phyloP scores from a whole-genome alignment of 2,329 filamentous ascomycete species.

The Fusarium pseudoanthophilum region DNA sequence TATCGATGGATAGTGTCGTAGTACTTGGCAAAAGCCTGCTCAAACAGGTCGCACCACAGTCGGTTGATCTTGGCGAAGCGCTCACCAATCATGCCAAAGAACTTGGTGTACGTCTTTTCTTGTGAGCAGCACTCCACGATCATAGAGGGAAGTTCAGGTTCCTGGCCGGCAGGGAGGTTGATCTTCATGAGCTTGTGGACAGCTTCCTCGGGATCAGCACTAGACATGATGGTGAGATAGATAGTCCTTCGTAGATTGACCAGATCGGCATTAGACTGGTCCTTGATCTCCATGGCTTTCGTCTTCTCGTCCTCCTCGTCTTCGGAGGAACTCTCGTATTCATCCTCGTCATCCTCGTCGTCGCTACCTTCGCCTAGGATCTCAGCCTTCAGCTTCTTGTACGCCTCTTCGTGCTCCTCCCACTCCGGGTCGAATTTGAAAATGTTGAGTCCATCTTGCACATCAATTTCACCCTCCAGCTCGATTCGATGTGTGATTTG shows the following conservation, averaged over 20 bases:
- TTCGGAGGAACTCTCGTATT: conserved; percentile 74
- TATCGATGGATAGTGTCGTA: conserved; percentile 98
- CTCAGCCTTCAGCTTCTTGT: conserved; percentile 89
- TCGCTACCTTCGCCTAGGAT: conserved; percentile 95
- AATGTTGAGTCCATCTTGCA: conserved; percentile 89
- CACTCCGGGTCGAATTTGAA: conserved; percentile 94
- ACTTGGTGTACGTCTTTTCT: conserved; percentile 97
- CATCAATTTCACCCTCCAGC: conserved; percentile 84
- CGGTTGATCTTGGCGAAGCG: conserved; percentile 96
- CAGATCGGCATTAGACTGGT: conserved; percentile 95
- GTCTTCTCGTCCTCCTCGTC: conserved; percentile 81
- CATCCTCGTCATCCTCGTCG: conserved; percentile 73
- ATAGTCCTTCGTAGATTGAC: conserved; percentile 94
- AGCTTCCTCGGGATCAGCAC: conserved; percentile 94
- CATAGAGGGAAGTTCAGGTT: conserved; percentile 94
- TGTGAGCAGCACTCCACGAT: conserved; percentile 97
- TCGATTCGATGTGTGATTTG: conserved; percentile 92
- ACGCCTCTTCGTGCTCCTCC: conserved; percentile 90
- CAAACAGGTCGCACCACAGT: conserved; percentile 92
- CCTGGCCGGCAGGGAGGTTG: conserved; percentile 85
- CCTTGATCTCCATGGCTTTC: conserved; percentile 93
- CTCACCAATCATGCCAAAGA: conserved; percentile 94
- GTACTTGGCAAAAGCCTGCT: conserved; percentile 89
- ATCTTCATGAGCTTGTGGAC: conserved; percentile 98
- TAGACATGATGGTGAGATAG: conserved; percentile 97